Evolutionary conservation across 306 rosid genomes (phyloP), one percentile per base, ranked within the genome.

Genomic region (Carpinus fangiana): DNA sequence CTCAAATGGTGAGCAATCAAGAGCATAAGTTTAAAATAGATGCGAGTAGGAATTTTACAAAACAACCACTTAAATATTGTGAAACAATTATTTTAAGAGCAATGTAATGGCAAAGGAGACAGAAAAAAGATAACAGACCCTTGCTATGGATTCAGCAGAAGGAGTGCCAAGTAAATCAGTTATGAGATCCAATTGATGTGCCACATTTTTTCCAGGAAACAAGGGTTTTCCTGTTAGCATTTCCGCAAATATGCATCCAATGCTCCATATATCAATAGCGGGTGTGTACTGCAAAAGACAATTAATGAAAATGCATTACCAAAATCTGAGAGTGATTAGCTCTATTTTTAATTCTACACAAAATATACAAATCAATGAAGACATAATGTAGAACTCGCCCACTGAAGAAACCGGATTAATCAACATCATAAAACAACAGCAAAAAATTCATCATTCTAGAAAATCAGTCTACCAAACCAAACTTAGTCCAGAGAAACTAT

Each of bases 181-280:
- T 45, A 90, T 88, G 75, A 90, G 80, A 71, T 90, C 94, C 86
- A 90, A 77, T 78, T 90, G 87, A 84, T 90, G 88, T 53, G 74
- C 90, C 80, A 79, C 94, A 79, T 84, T 90, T 53, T 84, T 88
- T 56, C 94, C 92, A 36, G 94, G 90, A 83, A 90, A 88, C 78
- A 90, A 73, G 1, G 94, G 92, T 79, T 83, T 83, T 70, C 94
- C 88, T 3, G 82, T 72, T 21, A 90, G 81, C 92, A 88, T 83
- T 78, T 90, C 94, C 12, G 92, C 94, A 86, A 88, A 90, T 75
- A 90, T 90, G 47, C 91, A 90, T 80, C 93, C 93, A 75, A 87
- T 85, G 87, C 93, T 90, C 93, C 93, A 90, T 75, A 90, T 90
- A 71, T 90, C 93, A 64, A 90, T 79, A 65, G 87, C 93, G 53